Base-by-base conservation (phyloP, 1,139 yeast genomes). In the Pichia terricola region DNA sequence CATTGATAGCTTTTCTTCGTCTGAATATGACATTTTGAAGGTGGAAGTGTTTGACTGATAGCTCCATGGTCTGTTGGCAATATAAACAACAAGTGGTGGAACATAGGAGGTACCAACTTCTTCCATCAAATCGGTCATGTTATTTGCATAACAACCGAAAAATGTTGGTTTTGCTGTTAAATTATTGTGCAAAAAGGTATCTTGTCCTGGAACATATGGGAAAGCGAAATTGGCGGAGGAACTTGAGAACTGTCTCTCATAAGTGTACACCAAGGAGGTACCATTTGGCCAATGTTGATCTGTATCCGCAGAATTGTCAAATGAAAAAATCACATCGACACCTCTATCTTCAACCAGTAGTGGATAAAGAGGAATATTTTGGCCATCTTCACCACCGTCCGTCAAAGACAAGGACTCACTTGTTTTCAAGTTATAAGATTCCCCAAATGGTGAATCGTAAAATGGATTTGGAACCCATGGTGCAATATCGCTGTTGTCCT, bases 311-410 rank as follows among this genome's bases (percentile, higher is more conserved):
- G 88, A 78, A 63, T 82, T 84, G 59, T 88, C 97, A 58, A 77
- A 79, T 0, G 94, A 94, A 62, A 88, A 75, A 33, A 88, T 72
- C 10, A 83, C 77, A 59, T 88, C 97, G 26, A 87, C 69, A n/a
- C 69, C 67, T 58, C 96, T 75, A 39, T 72, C 73, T 9, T 77
- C 73, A 62, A 82, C 91, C 40, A 87, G 62, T 53, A 87, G 68
- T 26, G 96, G 96, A 48, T 74, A 69, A 39, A 86, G 65, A 8
- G 96, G 96, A 31, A 88, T 70, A 54, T 82, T 83, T 60, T 87
- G 91, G 11, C 61, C 63, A 63, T 85, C 95, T 62, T 82, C 89
- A 52, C 96, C 95, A 48, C 96, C 96, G 59, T 88, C 96, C n/a
- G 80, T 89, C 48, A 87, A 69, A 56, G 65, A 75, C 38, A 88